A percentile compares a stretch with the other conserved stretches of the same genome.
Conservation (phyloP, 495 filamentous ascomycete species). For the Penicillium mononematosum region DNA sequence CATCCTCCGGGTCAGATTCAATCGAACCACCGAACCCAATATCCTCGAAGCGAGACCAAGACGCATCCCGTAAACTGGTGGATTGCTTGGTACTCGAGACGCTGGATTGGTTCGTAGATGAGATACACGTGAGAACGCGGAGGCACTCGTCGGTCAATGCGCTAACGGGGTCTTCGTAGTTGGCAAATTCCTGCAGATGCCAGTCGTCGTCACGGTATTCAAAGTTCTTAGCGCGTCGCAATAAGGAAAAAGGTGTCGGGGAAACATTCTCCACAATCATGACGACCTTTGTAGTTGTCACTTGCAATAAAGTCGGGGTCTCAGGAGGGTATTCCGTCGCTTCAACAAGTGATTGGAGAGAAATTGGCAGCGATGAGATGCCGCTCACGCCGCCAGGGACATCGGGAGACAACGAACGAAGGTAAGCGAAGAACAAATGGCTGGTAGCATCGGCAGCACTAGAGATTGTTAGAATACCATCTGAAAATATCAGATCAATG, state of each 20-base stretch:
- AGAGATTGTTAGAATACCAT: slow-evolving; percentile 6
- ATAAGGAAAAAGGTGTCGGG: slow-evolving; percentile 86
- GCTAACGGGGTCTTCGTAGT: slow-evolving; percentile 84
- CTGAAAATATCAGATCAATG: background rate
- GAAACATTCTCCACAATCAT: slow-evolving; percentile 98
- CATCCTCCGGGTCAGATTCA: slow-evolving; percentile 64
- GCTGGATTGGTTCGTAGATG: slow-evolving; percentile 80
- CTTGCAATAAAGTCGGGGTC: slow-evolving; percentile 72
- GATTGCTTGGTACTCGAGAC: slow-evolving; percentile 65
- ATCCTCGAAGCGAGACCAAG: slow-evolving; percentile 96
- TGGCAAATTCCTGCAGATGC: slow-evolving; percentile 76
- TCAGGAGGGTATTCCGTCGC: slow-evolving; percentile 95
- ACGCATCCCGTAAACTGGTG: slow-evolving; percentile 73
- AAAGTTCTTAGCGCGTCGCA: slow-evolving; percentile 91
- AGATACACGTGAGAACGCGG: slow-evolving; percentile 84
- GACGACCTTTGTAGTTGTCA: slow-evolving; percentile 80
- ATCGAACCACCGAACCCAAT: slow-evolving; percentile 81
- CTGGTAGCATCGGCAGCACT: slow-evolving; percentile 94
- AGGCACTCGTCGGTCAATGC: slow-evolving; percentile 92
- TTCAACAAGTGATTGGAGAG: slow-evolving; percentile 82
- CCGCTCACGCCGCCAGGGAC: slow-evolving; percentile 63
- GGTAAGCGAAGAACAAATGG: slow-evolving; percentile 96
- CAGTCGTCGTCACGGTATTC: slow-evolving; percentile 87
- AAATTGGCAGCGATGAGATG: slow-evolving; percentile 83
- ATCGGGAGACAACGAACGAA: slow-evolving; percentile 84